Evolutionary conservation across 768 basidiomycete genomes (phyloP), one percentile per base, ranked within the genome.

Genomic region (Rhodotorula babjevae): DNA sequence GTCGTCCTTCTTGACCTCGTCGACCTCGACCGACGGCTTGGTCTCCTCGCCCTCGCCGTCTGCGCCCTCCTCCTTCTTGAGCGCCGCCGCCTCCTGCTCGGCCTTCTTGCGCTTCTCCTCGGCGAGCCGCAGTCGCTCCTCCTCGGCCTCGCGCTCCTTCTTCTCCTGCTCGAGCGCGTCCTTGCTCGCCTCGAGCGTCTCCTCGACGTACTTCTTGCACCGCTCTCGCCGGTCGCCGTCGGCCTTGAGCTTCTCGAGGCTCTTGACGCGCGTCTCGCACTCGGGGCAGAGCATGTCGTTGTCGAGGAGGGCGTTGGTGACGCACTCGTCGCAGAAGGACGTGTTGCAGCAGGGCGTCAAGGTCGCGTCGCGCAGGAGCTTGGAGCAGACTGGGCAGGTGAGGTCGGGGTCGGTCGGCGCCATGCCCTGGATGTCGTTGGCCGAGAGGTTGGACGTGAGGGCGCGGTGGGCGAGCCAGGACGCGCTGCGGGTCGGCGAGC

Each of bases 301-400:
- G 81, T 98, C 95, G 74, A 95, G 86, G 63, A 99, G 84, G 82
- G 94, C 86, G 56, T 91, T 93, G 81, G 94, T 91, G 74, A 99
- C 91, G 83, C 95, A 97, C 81, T 98, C 95, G 82, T 98, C 94
- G 85, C 95, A 97, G 82, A 91, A 99, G 21, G 86, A 79, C 55
- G 89, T 91, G 76, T 86, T 87, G 84, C 95, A 98, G 82, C 95
- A 97, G 4, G 96, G 95, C 6, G 92, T 94, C 82, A 91, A 90
- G 79, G 95, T 91, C 59, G 94, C 93, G 79, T 97, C 93, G 77
- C 90, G 89, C 81, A 96, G 88, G 46, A 98, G 87, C 83, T 89
- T 91, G 82, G 89, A 89, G 86, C 95, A 94, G 80, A 97, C 89
- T 14, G 92, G 87, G 81, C 95, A 97, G 19, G 87, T 86, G 61